Evolutionary conservation across 2,329 filamentous ascomycete species (phyloP).

Genomic region (Trichoderma koningiopsis): DNA sequence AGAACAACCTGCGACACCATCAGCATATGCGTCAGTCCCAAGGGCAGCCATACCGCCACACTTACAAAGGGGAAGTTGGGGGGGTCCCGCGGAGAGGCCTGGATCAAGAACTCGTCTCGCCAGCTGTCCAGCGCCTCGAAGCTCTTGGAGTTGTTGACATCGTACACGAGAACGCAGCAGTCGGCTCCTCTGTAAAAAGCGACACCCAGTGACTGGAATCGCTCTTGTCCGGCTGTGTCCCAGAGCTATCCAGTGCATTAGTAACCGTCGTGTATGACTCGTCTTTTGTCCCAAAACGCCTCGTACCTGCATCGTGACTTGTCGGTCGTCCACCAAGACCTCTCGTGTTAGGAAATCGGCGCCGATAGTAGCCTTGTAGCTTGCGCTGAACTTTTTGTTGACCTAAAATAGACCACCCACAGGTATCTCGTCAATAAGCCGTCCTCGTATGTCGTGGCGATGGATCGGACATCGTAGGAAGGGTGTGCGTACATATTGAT

Average conservation of each 20-base stretch:
- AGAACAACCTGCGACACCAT: slow-evolving; percentile 71
- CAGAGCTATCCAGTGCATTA: slow-evolving; percentile 66
- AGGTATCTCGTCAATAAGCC: background rate
- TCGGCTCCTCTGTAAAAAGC: slow-evolving; percentile 97
- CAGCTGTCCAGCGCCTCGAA: slow-evolving; percentile 98
- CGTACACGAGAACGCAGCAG: slow-evolving; percentile 96
- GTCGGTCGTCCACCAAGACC: slow-evolving; percentile 92
- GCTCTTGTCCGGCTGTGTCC: slow-evolving; percentile 96
- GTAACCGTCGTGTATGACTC: slow-evolving; percentile 19
- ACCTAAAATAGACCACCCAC: slow-evolving; percentile 59
- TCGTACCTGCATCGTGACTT: slow-evolving; percentile 95
- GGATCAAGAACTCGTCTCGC: slow-evolving; percentile 97
- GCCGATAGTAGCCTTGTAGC: slow-evolving; percentile 99
- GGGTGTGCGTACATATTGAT: slow-evolving; percentile 87
- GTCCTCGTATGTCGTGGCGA: background rate
- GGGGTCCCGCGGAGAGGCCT: slow-evolving; percentile 93
- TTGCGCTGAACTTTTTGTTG: slow-evolving; percentile 99
- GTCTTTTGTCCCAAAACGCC: slow-evolving; percentile 17
- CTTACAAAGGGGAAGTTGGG: slow-evolving; percentile 95
- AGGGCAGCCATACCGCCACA: background rate
- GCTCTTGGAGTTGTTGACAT: slow-evolving; percentile 99
- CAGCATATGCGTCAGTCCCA: slow-evolving; percentile 20
- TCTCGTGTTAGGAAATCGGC: slow-evolving; percentile 98
- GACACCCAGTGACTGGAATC: slow-evolving; percentile 95
- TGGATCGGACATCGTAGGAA: slow-evolving; percentile 22